Conservation (phyloP, 495 filamentous ascomycete genomes). For the Eremomyces bilateralis region DNA sequence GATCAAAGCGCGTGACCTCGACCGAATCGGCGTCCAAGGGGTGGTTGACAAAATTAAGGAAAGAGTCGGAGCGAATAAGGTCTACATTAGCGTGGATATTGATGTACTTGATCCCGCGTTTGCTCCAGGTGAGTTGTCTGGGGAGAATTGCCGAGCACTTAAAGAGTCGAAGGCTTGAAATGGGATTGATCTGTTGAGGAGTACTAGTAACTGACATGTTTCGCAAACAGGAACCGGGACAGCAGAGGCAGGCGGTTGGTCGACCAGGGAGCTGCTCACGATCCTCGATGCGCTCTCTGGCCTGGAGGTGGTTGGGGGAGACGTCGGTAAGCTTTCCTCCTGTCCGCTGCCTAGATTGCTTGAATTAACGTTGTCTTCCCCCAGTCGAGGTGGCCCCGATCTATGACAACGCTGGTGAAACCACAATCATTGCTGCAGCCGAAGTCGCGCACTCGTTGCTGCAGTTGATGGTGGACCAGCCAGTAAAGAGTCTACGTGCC, state of each 20-base stretch:
- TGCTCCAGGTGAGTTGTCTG: slow-evolving; percentile 15
- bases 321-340: slow-evolving; percentile 15
- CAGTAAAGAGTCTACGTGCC: slow-evolving; percentile 14
- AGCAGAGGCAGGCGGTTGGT: slow-evolving; percentile 21
- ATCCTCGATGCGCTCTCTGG: slow-evolving; percentile 21
- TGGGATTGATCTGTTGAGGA: not conserved
- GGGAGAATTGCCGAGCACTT: not conserved
- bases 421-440: slow-evolving; percentile 25
- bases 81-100: slow-evolving; percentile 23
- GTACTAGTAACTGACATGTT: slow-evolving; percentile 1
- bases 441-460: slow-evolving; percentile 23
- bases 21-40: slow-evolving; percentile 15
- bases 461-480: slow-evolving; percentile 21
- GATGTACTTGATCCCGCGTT: slow-evolving; percentile 23
- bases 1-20: slow-evolving; percentile 18
- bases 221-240: slow-evolving; percentile 17
- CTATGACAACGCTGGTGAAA: slow-evolving; percentile 27
- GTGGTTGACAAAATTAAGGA: slow-evolving; percentile 16
- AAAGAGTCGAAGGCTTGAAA: not conserved
- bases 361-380: not conserved
- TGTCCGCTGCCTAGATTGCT: not conserved
- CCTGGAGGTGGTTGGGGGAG: slow-evolving; percentile 18
- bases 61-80: slow-evolving; percentile 13
- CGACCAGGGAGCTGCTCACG: slow-evolving; percentile 19
- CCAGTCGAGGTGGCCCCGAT: slow-evolving; percentile 28